Percentiles rank a stretch among this genome's conserved stretches.
These are phyloP conservation scores for Recurvomyces mirabilis DNA, from an alignment of 495 filamentous ascomycete genomes.

Conservation along the genomic window DNA sequence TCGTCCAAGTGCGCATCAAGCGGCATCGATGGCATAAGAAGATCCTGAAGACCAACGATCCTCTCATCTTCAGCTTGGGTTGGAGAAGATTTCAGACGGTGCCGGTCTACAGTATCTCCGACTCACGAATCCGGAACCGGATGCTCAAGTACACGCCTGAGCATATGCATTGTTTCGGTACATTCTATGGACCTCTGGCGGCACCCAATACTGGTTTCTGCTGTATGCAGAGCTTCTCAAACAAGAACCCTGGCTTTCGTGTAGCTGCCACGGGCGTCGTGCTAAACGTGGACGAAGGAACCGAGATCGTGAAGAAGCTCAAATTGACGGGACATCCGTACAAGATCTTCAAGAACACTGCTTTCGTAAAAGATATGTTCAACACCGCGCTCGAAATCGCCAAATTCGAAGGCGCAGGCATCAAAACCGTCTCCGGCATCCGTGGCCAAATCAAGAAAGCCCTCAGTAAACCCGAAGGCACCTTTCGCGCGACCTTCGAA, in stretches of 20 bases:
- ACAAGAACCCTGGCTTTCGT: constrained; percentile 80
- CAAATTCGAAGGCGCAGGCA: constrained; percentile 92
- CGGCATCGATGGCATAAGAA: constrained; percentile 97
- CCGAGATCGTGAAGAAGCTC: constrained; percentile 97
- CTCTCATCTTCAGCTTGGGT: constrained; percentile 92
- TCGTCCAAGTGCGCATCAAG: constrained; percentile 91
- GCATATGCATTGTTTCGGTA: constrained; percentile 96
- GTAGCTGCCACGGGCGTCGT: constrained; percentile 91
- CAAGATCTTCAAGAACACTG: constrained; percentile 99
- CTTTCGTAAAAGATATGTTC: constrained; percentile 99
- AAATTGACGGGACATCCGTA: constrained; percentile 85
- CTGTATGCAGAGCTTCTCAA: constrained; percentile 82
- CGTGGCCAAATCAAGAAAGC: constrained; percentile 94
- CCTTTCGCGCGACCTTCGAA: constrained; percentile 93
- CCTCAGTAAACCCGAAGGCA: constrained; percentile 79
- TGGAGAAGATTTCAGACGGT: constrained; percentile 91
- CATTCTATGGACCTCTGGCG: constrained; percentile 87
- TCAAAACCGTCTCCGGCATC: constrained; percentile 91
- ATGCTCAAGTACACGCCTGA: constrained; percentile 98
- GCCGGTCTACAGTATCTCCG: constrained; percentile 88
- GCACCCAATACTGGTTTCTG: constrained; percentile 94
- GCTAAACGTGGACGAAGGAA: constrained; percentile 79
- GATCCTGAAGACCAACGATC: constrained; percentile 94
- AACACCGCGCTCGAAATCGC: constrained; percentile 81
- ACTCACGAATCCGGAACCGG: constrained; percentile 81